These are phyloP conservation scores for Phialophora expanda DNA, from an alignment of 2,329 filamentous ascomycete genomes.

Conservation along the genomic window DNA sequence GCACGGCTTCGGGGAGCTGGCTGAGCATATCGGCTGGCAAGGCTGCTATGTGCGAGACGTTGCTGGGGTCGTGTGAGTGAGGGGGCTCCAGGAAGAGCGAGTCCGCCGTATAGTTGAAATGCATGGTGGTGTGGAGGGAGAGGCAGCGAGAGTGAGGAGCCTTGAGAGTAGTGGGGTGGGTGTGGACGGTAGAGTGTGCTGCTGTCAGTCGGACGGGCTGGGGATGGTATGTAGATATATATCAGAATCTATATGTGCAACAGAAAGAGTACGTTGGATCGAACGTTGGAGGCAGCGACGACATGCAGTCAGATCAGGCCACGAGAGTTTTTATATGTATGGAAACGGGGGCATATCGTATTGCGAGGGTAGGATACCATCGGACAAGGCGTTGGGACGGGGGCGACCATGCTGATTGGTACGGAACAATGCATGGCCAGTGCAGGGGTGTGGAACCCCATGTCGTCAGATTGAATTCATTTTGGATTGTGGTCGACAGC, in stretches of 20 bases:
- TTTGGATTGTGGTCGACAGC: not conserved
- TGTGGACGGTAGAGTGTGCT: not conserved
- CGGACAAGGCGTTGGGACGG: constrained; percentile 3
- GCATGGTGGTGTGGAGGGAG: constrained; percentile 19
- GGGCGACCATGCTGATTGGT: constrained; percentile 21
- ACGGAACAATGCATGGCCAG: constrained; percentile 7
- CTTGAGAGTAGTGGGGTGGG: not conserved
- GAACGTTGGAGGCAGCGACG: not conserved
- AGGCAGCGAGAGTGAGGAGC: not conserved
- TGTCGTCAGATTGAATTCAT: constrained; percentile 10
- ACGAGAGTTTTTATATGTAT: constrained; percentile 18
- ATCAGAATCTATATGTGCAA: constrained; percentile 8
- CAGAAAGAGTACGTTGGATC: not conserved
- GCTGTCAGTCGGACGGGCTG: not conserved
- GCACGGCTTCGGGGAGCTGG: constrained; percentile 34
- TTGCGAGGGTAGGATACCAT: constrained; percentile 2
- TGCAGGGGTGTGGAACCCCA: constrained; percentile 1
- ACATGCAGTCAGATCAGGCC: constrained; percentile 22
- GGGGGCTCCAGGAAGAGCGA: constrained; percentile 35
- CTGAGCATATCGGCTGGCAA: constrained; percentile 31
- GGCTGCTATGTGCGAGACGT: constrained; percentile 34
- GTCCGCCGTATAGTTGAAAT: constrained; percentile 19
- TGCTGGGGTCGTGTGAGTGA: constrained; percentile 33
- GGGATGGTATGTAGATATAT: not conserved
- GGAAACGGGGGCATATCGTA: not conserved